These are phyloP conservation scores for Pugionium dolabratum DNA, from an alignment of 345 rosid genomes.

Conservation along the genomic window DNA sequence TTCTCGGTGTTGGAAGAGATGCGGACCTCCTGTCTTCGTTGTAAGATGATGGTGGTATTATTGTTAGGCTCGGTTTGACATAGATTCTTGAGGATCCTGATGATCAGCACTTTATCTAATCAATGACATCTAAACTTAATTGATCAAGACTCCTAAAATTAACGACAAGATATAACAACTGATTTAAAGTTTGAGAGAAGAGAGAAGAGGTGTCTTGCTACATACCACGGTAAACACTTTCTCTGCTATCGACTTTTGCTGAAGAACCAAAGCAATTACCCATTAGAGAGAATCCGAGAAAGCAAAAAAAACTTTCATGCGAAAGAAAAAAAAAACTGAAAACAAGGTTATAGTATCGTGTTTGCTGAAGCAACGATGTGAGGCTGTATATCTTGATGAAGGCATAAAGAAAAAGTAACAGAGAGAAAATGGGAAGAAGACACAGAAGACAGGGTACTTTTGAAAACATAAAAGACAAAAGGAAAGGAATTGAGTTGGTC, in stretches of 20 bases:
- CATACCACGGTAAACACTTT: constrained; percentile 47
- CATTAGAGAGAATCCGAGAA: constrained; percentile 38
- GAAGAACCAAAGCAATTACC: constrained; percentile 67
- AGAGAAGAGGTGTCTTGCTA: constrained; percentile 32
- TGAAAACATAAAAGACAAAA: constrained; percentile 13
- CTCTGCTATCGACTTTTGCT: constrained; percentile 53
- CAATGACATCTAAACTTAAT: constrained; percentile 3
- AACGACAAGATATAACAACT: background rate
- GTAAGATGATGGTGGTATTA: constrained; percentile 51
- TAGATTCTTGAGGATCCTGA: constrained; percentile 61
- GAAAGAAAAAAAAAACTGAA: background rate
- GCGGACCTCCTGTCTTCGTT: constrained; percentile 11
- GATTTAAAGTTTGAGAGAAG: background rate
- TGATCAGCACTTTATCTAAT: constrained; percentile 16
- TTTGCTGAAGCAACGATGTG: background rate
- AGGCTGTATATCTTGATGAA: background rate
- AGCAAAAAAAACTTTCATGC: background rate
- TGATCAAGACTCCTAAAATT: background rate
- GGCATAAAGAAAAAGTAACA: background rate
- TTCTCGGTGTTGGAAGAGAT: constrained; percentile 62
- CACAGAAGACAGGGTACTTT: constrained; percentile 17
- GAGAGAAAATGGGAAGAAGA: constrained; percentile 24
- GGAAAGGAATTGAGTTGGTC: constrained; percentile 12
- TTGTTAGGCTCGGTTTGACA: constrained; percentile 54
- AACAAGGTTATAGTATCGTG: background rate